Conservation (phyloP, 345 rosid genomes). For the Arabidopsis arenosa region DNA sequence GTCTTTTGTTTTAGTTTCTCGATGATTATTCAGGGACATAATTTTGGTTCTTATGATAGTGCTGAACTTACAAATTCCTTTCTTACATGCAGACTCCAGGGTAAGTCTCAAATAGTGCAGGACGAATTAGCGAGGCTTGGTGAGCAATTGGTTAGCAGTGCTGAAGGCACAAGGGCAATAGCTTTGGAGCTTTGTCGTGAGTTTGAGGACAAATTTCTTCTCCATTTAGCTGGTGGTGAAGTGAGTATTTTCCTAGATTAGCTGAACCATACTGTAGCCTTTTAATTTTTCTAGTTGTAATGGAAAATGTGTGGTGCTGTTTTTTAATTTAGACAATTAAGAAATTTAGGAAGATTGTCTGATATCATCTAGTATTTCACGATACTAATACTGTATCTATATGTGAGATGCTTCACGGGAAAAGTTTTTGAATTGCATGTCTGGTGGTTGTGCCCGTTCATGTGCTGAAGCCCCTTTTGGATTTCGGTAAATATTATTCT, state of each 20-base stretch:
- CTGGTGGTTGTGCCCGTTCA: constrained; percentile 22
- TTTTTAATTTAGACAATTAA: not conserved
- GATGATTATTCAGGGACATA: constrained; percentile 24
- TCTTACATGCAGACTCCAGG: constrained; percentile 85
- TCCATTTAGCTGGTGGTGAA: constrained; percentile 84
- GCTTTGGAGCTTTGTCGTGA: constrained; percentile 98
- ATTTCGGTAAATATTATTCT: not conserved
- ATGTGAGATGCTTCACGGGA: not conserved
- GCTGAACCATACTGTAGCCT: constrained; percentile 11
- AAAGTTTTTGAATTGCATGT: not conserved
- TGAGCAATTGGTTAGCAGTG: constrained; percentile 82
- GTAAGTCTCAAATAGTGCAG: constrained; percentile 91
- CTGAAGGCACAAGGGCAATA: constrained; percentile 92
- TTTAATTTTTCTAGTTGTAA: constrained; percentile 6
- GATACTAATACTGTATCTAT: not conserved
- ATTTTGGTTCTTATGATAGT: constrained; percentile 22
- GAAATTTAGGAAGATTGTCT: constrained; percentile 1
- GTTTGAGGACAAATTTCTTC: constrained; percentile 93
- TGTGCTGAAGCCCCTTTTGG: constrained; percentile 5
- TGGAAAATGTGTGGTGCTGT: constrained; percentile 8
- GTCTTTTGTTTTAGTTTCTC: constrained; percentile 21
- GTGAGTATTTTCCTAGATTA: constrained; percentile 55
- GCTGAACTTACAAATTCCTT: constrained; percentile 62
- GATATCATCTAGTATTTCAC: not conserved
- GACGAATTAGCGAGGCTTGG: constrained; percentile 89